phyloP scores from a whole-genome alignment of 495 filamentous ascomycete species.

The Monascus purpureus region DNA sequence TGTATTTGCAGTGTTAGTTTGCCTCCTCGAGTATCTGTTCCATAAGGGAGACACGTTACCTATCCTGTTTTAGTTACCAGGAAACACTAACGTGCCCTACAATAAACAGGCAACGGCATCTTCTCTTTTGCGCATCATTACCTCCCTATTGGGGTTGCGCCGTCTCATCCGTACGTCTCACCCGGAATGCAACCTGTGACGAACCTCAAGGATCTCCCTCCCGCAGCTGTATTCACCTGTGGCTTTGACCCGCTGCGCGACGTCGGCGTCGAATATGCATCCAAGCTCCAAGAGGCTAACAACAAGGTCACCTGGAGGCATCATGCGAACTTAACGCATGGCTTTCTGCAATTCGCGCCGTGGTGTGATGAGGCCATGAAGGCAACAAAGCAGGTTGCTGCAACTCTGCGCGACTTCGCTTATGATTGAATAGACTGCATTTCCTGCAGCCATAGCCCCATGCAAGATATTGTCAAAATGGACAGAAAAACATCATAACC shows the following conservation, averaged over 20 bases:
- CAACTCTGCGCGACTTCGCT: background rate
- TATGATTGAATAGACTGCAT: background rate
- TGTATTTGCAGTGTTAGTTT: constrained; percentile 16
- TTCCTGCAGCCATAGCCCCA: too few species aligned
- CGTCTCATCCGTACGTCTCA: constrained; percentile 1
- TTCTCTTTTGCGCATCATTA: constrained; percentile 24
- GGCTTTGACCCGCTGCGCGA: constrained; percentile 26
- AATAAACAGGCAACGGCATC: constrained; percentile 15
- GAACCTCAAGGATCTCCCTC: constrained; percentile 8
- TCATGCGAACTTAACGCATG: constrained; percentile 15
- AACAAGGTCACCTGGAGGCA: constrained; percentile 16
- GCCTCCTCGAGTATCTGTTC: background rate
- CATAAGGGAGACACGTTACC: too few species aligned
- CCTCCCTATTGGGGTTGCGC: constrained; percentile 9
- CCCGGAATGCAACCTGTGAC: constrained; percentile 1
- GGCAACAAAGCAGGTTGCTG: constrained; percentile 4
- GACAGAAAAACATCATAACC: too few species aligned
- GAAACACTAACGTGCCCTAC: too few species aligned
- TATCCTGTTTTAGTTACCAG: too few species aligned
- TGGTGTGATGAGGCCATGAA: constrained; percentile 17
- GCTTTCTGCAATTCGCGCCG: constrained; percentile 22
- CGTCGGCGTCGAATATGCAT: constrained; percentile 21
- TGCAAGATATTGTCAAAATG: too few species aligned
- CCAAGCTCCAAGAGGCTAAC: constrained; percentile 16
- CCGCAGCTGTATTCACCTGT: constrained; percentile 17